A percentile compares a stretch with the other conserved stretches of the same genome.
Evolutionary conservation across 228 moss, liverwort and hornwort species (phyloP).

Genomic region (Sphagnum magellanicum): DNA sequence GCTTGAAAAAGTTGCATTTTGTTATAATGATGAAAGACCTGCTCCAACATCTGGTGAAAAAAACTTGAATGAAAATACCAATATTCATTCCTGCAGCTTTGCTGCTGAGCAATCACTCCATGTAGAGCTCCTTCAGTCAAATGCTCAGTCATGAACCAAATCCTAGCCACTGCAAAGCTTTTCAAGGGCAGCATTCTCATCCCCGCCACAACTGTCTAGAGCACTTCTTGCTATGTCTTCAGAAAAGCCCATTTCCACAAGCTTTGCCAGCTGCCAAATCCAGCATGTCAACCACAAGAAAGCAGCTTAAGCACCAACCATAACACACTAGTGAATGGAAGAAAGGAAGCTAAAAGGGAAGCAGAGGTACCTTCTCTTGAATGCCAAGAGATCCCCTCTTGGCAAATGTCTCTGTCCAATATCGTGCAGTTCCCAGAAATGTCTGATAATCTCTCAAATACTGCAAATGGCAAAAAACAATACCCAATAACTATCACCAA

Average conservation of each 20-base stretch:
- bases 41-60: too few relatives aligned
- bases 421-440: constrained; percentile 84
- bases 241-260: constrained; percentile 98
- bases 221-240: constrained; percentile 66
- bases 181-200: constrained; percentile 93
- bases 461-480: constrained; percentile 28
- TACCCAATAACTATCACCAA: too few relatives aligned
- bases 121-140: too few relatives aligned
- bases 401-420: constrained; percentile 99
- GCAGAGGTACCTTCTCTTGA: constrained; percentile 66
- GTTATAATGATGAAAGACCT: too few relatives aligned
- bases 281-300: neutral
- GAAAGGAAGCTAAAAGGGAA: neutral
- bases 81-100: too few relatives aligned
- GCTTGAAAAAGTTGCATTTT: too few relatives aligned
- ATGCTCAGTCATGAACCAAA: neutral
- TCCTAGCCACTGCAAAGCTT: constrained; percentile 78
- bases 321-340: neutral
- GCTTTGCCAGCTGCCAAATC: constrained; percentile 68
- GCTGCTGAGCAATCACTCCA: too few relatives aligned
- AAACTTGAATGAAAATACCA: too few relatives aligned
- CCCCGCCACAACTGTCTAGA: constrained; percentile 79
- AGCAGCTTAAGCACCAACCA: neutral
- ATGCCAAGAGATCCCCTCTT: constrained; percentile 86
- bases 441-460: constrained; percentile 78